Evolutionary conservation across 2,329 filamentous ascomycete genomes (phyloP).

Genomic region (Lachnellula hyalina): DNA sequence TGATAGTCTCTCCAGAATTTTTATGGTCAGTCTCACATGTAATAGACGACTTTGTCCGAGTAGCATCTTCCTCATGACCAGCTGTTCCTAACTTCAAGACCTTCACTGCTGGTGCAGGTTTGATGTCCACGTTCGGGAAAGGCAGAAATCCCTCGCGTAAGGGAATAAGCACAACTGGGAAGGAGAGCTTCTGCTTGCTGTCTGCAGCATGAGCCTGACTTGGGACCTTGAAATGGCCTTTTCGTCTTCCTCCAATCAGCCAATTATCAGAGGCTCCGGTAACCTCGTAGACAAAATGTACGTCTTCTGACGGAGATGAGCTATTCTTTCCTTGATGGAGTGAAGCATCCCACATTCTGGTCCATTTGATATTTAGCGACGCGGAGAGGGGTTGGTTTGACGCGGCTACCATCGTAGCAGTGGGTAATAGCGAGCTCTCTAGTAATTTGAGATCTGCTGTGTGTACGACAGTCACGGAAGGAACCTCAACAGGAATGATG

Average conservation of each 20-base stretch:
- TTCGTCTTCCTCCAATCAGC: constrained; percentile 77
- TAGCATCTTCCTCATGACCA: constrained; percentile 15
- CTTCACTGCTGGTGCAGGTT: constrained; percentile 45
- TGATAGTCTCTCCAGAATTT: constrained; percentile 71
- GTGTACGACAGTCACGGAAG: constrained; percentile 75
- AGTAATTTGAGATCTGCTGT: constrained; percentile 64
- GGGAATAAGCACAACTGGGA: constrained; percentile 74
- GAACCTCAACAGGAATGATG: constrained; percentile 84
- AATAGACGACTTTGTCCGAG: constrained; percentile 28
- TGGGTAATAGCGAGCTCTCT: constrained; percentile 30
- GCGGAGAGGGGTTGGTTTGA: constrained; percentile 63
- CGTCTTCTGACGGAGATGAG: constrained; percentile 32
- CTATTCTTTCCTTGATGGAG: constrained; percentile 22
- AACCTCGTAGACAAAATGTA: constrained; percentile 82
- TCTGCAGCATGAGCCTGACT: constrained; percentile 38
- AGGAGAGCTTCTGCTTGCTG: constrained; percentile 39
- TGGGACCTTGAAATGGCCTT: constrained; percentile 68
- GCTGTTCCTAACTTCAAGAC: constrained; percentile 13
- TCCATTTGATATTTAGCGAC: constrained; percentile 57
- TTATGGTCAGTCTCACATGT: constrained; percentile 74
- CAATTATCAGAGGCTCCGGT: constrained; percentile 68
- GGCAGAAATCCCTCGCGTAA: constrained; percentile 72
- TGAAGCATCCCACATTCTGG: constrained; percentile 54
- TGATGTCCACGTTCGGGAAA: constrained; percentile 74
- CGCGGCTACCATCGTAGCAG: constrained; percentile 39